phyloP scores from a whole-genome alignment of 2,329 filamentous ascomycete species.

The Pezizomycotina sp. region DNA sequence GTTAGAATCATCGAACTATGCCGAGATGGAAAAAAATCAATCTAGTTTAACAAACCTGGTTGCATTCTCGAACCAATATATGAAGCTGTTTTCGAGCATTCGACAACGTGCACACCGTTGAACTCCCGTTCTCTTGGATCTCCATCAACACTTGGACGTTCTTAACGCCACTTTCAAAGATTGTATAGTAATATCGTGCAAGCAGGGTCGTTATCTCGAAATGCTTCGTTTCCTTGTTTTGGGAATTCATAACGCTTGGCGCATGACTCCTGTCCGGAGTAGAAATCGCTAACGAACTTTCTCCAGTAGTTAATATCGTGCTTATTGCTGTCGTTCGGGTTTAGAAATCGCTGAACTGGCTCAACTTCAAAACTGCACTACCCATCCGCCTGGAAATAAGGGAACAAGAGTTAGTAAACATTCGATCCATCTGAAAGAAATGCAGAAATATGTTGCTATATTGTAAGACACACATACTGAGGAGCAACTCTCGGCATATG shows the following conservation, averaged over 20 bases:
- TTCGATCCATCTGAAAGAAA: constrained; percentile 30
- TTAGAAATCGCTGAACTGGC: constrained; percentile 48
- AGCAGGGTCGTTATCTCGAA: constrained; percentile 76
- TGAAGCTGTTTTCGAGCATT: constrained; percentile 58
- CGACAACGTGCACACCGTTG: constrained; percentile 42
- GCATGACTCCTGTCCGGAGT: constrained; percentile 62
- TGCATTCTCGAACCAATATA: constrained; percentile 76
- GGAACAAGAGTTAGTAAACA: constrained; percentile 27
- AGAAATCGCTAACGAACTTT: constrained; percentile 63
- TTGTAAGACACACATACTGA: constrained; percentile 23
- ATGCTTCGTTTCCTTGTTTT: constrained; percentile 48
- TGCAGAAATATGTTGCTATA: constrained; percentile 29
- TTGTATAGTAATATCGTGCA: constrained; percentile 74
- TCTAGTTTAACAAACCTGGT: no score
- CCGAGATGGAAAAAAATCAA: constrained; percentile 52
- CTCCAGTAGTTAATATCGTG: constrained; percentile 59
- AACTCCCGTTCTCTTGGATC: constrained; percentile 38
- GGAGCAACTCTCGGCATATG: constrained; percentile 25
- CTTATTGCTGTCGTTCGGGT: constrained; percentile 38
- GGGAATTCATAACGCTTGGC: constrained; percentile 48
- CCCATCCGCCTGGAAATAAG: constrained; percentile 36
- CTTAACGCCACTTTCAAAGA: constrained; percentile 72
- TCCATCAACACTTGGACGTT: constrained; percentile 77
- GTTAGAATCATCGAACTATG: not conserved
- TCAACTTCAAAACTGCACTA: constrained; percentile 42